phyloP scores from a whole-genome alignment of 495 filamentous ascomycete genomes.

The Penicillium waksmanii region DNA sequence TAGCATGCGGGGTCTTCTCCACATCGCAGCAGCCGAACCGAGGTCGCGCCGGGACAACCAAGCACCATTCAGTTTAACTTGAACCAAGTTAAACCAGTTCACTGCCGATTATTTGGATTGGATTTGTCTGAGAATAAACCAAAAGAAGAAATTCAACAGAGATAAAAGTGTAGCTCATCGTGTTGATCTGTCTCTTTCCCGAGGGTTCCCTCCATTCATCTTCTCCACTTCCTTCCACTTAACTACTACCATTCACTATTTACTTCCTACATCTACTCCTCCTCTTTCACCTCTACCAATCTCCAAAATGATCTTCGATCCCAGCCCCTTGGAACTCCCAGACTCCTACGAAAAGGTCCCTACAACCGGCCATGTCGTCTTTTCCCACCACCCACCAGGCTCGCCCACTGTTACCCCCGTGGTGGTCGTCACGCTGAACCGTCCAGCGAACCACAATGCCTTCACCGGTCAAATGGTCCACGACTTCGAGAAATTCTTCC shows the following conservation, averaged over 20 bases:
- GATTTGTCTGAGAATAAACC: neutral
- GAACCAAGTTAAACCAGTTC: no score
- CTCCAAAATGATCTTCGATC: constrained; percentile 16
- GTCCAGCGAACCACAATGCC: constrained; percentile 64
- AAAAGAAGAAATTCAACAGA: no score
- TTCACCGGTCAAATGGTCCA: constrained; percentile 60
- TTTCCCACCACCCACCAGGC: constrained; percentile 55
- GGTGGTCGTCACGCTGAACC: constrained; percentile 60
- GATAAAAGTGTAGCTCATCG: no score
- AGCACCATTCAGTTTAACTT: no score
- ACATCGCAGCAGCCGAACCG: constrained; percentile 3
- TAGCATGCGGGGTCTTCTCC: neutral
- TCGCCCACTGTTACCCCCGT: constrained; percentile 56
- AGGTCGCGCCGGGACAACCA: neutral
- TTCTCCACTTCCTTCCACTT: no score
- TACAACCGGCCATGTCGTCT: constrained; percentile 50
- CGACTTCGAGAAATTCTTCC: constrained; percentile 58
- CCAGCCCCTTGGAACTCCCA: constrained; percentile 33
- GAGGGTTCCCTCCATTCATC: no score
- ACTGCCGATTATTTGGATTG: neutral
- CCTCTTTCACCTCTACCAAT: neutral
- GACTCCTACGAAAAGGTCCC: constrained; percentile 48
- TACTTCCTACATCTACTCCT: neutral
- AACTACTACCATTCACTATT: neutral
- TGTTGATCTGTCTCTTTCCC: no score